Conservation (phyloP, 805 yeast genomes). For the Isabelozyma pseudorhagii region DNA sequence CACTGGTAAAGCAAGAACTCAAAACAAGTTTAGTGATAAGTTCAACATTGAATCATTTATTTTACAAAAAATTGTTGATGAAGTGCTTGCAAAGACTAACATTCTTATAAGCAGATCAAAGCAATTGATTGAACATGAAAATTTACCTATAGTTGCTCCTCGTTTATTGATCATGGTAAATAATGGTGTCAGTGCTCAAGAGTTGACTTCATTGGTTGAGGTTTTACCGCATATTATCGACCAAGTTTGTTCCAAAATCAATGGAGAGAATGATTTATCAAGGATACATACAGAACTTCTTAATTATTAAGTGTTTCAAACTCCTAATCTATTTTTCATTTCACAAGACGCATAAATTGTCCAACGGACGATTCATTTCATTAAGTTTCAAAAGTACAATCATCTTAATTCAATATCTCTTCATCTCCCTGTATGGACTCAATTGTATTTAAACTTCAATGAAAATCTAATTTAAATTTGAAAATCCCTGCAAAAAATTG, state of each 20-base stretch:
- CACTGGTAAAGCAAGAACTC: constrained; percentile 44
- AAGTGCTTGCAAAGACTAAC: constrained; percentile 45
- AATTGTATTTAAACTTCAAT: not conserved
- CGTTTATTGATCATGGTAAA: constrained; percentile 32
- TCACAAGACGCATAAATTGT: not conserved
- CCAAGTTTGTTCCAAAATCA: constrained; percentile 19
- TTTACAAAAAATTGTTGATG: constrained; percentile 65
- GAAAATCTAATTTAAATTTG: too few relatives aligned
- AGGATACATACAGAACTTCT: constrained; percentile 23
- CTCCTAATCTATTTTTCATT: not conserved
- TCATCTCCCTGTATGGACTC: not conserved
- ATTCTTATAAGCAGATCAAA: constrained; percentile 65
- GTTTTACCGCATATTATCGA: constrained; percentile 19
- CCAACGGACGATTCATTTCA: not conserved
- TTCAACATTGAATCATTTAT: constrained; percentile 56
- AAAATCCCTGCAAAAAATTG: too few relatives aligned
- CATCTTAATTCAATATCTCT: not conserved
- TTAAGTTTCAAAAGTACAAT: not conserved
- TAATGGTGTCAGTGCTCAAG: constrained; percentile 22
- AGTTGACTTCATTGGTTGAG: constrained; percentile 20
- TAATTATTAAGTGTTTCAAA: constrained; percentile 10
- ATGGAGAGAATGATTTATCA: constrained; percentile 20
- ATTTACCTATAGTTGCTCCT: constrained; percentile 51
- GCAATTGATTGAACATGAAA: constrained; percentile 67
- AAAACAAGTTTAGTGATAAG: constrained; percentile 37